Evolutionary conservation across 2,329 filamentous ascomycete genomes (phyloP).

Genomic region (Coccinonectria pachysandricola): DNA sequence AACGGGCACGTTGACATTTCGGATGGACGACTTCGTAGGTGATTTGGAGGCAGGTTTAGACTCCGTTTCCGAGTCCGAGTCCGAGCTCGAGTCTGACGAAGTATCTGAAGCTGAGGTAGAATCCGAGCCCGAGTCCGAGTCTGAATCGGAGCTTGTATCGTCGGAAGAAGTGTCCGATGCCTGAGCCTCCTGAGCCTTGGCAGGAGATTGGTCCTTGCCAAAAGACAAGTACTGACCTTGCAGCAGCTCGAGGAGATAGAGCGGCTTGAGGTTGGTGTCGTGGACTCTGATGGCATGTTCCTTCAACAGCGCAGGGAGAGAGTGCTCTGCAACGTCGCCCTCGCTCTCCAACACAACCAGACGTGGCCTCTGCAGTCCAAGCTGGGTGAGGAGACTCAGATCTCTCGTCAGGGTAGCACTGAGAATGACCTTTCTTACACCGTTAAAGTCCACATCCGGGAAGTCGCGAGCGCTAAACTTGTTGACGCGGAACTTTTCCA

Average conservation of each 20-base stretch:
- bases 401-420: conserved; percentile 91
- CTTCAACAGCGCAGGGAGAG: conserved; percentile 50
- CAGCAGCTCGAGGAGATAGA: conserved; percentile 75
- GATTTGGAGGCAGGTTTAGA: conserved; percentile 12
- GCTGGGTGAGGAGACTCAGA: conserved; percentile 63
- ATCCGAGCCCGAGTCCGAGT: conserved; percentile 21
- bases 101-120: conserved; percentile 15
- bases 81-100: conserved; percentile 22
- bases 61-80: conserved; percentile 10
- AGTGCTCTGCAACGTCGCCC: conserved; percentile 34
- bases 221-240: conserved; percentile 35
- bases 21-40: conserved; percentile 5
- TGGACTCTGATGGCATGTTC: conserved; percentile 60
- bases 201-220: conserved; percentile 3
- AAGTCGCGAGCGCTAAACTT: conserved; percentile 44
- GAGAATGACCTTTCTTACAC: conserved; percentile 70
- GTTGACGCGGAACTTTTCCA: conserved; percentile 44
- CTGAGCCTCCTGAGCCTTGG: conserved; percentile 22
- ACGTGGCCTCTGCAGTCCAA: conserved; percentile 64
- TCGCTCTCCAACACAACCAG: conserved; percentile 63
- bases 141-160: conserved; percentile 13
- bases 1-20: conserved; percentile 25
- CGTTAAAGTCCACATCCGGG: conserved; percentile 39
- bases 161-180: conserved; percentile 19
- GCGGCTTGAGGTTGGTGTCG: conserved; percentile 62